Evolutionary conservation across 1,284 basidiomycete genomes (phyloP).

Genomic region (Cutaneotrichosporon mucoides): DNA sequence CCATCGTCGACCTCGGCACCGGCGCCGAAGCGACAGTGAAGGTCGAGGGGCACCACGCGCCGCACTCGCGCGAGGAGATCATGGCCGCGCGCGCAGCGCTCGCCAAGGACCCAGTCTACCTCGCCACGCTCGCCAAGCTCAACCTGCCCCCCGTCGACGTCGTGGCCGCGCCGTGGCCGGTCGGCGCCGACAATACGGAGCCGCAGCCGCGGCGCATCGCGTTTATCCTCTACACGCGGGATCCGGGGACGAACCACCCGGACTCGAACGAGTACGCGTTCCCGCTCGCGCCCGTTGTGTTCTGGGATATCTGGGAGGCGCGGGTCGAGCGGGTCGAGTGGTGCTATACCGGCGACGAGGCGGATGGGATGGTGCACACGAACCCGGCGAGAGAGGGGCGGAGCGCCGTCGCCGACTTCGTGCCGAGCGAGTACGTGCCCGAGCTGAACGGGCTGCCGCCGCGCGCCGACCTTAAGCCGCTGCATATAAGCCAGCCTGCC

Average conservation of each 20-base stretch:
- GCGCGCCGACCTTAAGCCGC: constrained; percentile 2
- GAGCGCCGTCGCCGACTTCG: neutral
- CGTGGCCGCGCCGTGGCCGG: constrained; percentile 1
- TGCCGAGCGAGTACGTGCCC: neutral
- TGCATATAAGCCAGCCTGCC: constrained; percentile 1
- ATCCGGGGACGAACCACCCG: neutral
- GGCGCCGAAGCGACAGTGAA: neutral
- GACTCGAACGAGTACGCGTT: constrained; percentile 5
- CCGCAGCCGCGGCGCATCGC: constrained; percentile 1
- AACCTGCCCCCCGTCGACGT: neutral
- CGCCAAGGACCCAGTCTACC: neutral
- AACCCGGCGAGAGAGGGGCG: neutral
- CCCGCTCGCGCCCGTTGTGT: neutral
- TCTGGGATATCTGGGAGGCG: constrained; percentile 1
- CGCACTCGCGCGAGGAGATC: neutral
- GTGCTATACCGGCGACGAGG: constrained; percentile 5
- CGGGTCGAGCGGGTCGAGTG: neutral
- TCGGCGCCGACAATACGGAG: neutral
- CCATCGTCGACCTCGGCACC: constrained; percentile 3
- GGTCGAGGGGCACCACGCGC: neutral
- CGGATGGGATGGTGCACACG: neutral
- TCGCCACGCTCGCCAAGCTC: neutral
- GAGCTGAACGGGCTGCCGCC: neutral
- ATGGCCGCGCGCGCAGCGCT: neutral
- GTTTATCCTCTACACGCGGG: constrained; percentile 2